Base-by-base conservation (phyloP, 2,329 filamentous ascomycete genomes). In the Pseudopithomyces maydicus region DNA sequence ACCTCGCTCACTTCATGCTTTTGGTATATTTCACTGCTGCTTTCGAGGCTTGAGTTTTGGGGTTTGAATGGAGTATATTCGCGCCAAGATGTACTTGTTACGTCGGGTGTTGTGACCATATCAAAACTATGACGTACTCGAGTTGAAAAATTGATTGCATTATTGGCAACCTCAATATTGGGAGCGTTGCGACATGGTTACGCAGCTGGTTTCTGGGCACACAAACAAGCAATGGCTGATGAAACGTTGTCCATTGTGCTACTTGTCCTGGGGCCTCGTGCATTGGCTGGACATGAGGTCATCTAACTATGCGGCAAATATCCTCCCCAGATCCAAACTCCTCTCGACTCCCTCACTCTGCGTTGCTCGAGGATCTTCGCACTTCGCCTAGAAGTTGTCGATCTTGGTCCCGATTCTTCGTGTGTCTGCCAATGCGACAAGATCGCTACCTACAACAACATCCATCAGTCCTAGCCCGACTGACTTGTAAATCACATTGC, bases 391-490 rank as follows among this genome's bases (percentile, higher is more conserved):
- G 52, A 82, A 82, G 50, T 78, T 67, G 59, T 84, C 67, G 74
- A 84, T 82, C 50, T 77, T 83, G 46, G 75, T 82, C 33, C 87
- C 87, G 32, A 89, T 70, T 0, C 80, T 80, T 57, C 79, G 81
- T 56, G 80, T 78, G 59, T 82, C 80, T 11, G 86, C 86, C 66
- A 88, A 70, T 23, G 77, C 70, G 6, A 89, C 78, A 55, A 90
- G 64, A 64, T 87, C 82, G 26, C 78, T 78, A 0, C 86, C 87
- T 6, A 88, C 84, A 2, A 87, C 83, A 35, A 90, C 76, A 75
- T 90, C 88, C 86, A 89, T 90, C 58, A 90, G 69, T 0, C 87
- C 87, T 53, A 90, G 71, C 0, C 88, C 88, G 2, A 90, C 87
- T 62, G 85, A 85, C 80, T 90, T 90, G 68, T 88, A 90, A 33